A percentile compares a stretch with the other conserved stretches of the same genome.
phyloP scores from a whole-genome alignment of 305 asterid species.

The Salvia sclarea region DNA sequence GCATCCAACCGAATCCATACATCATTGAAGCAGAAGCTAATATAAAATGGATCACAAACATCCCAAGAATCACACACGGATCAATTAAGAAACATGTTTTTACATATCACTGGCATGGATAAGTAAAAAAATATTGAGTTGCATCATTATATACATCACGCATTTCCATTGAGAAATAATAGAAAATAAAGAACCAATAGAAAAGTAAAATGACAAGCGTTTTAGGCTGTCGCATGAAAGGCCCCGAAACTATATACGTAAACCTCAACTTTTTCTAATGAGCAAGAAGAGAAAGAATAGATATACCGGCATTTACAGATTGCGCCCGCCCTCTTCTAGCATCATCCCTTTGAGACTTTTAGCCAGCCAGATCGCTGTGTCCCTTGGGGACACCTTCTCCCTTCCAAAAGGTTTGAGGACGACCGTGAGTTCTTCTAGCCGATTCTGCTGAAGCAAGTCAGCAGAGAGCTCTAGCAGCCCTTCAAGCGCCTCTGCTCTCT shows the following conservation, averaged over 20 bases:
- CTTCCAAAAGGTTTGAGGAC: constrained; percentile 91
- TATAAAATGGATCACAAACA: background rate
- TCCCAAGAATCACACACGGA: background rate
- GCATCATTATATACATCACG: constrained; percentile 36
- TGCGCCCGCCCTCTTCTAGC: constrained; percentile 71
- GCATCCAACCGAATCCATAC: background rate
- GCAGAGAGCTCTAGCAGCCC: constrained; percentile 93
- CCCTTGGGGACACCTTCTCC: constrained; percentile 97
- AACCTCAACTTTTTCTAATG: constrained; percentile 19
- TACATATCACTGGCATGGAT: constrained; percentile 17
- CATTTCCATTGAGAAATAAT: constrained; percentile 16
- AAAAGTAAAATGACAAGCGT: background rate
- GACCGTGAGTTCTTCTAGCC: constrained; percentile 86
- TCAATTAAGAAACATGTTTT: background rate
- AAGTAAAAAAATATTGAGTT: constrained; percentile 4
- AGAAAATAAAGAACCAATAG: background rate
- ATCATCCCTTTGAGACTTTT: constrained; percentile 98
- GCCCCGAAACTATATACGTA: constrained; percentile 26
- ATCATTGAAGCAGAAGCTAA: background rate
- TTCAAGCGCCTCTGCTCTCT: constrained; percentile 97
- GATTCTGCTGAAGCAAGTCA: constrained; percentile 81
- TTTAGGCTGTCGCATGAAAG: constrained; percentile 2
- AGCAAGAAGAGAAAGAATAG: constrained; percentile 20
- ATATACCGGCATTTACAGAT: constrained; percentile 41
- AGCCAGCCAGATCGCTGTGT: constrained; percentile 97